A percentile compares a stretch with the other conserved stretches of the same genome.
phyloP scores from a whole-genome alignment of 108 stramenopile genomes.

The Pinguiococcus pyrenoidosus region DNA sequence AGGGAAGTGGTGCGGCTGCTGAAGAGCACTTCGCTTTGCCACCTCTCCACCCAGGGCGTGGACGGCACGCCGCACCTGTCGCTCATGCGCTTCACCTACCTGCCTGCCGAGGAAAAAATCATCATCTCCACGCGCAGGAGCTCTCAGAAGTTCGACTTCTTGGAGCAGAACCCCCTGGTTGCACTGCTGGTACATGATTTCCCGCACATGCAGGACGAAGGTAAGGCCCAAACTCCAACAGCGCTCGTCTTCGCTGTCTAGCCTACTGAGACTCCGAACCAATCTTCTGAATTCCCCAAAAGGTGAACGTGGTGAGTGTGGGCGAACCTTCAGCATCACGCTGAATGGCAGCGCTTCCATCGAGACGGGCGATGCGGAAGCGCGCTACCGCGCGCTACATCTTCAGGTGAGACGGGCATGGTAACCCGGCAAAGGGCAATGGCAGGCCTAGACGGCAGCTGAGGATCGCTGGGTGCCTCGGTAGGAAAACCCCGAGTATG shows the following conservation, averaged over 20 bases:
- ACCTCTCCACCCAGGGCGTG: conserved; percentile 10
- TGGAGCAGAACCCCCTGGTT: conserved; percentile 6
- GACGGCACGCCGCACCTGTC: conserved; percentile 11
- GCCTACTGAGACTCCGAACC: background rate
- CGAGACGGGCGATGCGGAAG: conserved; percentile 4
- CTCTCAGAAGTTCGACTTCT: conserved; percentile 9
- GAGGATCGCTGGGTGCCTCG: too few relatives aligned
- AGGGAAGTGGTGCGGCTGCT: conserved; percentile 9
- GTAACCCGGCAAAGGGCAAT: too few relatives aligned
- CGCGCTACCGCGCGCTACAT: conserved; percentile 2
- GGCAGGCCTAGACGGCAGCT: too few relatives aligned
- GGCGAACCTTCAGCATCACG: conserved; percentile 2
- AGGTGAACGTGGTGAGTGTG: background rate
- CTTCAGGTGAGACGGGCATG: too few relatives aligned
- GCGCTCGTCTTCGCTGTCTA: too few relatives aligned
- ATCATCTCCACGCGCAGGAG: conserved; percentile 9
- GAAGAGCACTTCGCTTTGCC: conserved; percentile 5
- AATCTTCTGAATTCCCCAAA: background rate
- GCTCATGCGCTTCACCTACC: conserved; percentile 21
- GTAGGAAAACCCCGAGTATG: conserved; percentile 7
- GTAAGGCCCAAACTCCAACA: too few relatives aligned
- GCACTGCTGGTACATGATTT: conserved; percentile 17
- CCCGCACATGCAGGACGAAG: background rate
- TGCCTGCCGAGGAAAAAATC: conserved; percentile 3
- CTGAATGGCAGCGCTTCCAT: background rate